Evolutionary conservation across 2,329 filamentous ascomycete genomes (phyloP), one percentile per base, ranked within the genome.

Genomic region (Neonectria punicea): DNA sequence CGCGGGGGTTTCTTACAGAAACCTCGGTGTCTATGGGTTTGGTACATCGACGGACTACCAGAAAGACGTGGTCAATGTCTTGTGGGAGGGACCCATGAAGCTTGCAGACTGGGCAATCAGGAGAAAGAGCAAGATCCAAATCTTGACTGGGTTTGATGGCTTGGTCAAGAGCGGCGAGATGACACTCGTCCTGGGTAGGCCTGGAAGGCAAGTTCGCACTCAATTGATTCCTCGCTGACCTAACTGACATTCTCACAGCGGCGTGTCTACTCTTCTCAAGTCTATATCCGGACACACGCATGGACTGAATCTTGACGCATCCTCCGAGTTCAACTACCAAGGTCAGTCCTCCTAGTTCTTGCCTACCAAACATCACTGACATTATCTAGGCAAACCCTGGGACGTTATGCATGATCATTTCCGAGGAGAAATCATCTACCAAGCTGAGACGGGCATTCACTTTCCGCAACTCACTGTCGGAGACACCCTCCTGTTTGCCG

Each of bases 321-420:
- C 47, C 8, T 64, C 66, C 8, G 64, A 68, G 8, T 68, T 68
- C 28, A 68, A 68, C 30, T 68, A 68, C 41, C 66, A 68, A 53
- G 36, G 60, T 67, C 16, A 22, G 58, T 30, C n/a, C 13, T 5
- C 4, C 13, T 18, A 10, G 20, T 8, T 28, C 11, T 20, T 30
- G 22, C 14, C 4, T 8, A 9, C n/a, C 7, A 47, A 1, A 6
- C 36, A 5, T 14, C 11, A 20, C 20, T 50, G 20, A 56, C 25
- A 5, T 8, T 2, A 7, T 11, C 20, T 20, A 65, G 66, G 66
- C 6, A 50, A 67, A 25, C 61, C 66, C 4, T 68, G 64, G 64
- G 34, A 65, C 3, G 18, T 57, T 16, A 68, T 68, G 66, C 66
- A 68, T 41, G 30, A 58, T 13, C 53, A 59, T 43, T 68, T 67